Evolutionary conservation across 345 rosid species (phyloP), one percentile per base, ranked within the genome.

Genomic region (Microcos paniculata): DNA sequence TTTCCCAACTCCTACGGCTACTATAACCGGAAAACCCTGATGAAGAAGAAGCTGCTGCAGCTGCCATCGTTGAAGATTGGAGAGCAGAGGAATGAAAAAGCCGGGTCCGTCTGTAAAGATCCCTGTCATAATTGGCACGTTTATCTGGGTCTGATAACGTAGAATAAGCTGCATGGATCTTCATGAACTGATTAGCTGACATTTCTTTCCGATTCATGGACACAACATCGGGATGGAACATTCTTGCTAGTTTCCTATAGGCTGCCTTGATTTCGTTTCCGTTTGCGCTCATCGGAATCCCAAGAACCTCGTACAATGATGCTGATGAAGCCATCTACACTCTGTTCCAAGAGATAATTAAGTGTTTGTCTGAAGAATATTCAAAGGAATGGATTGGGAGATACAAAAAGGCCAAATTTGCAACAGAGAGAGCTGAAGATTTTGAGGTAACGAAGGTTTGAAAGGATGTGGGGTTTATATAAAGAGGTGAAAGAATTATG

Each of bases 191-290:
- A 14, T 31, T 18, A 0, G 90, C 84, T 0, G 90, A 87, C 31
- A 73, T 56, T 56, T 87, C 83, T 68, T 85, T 87, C 23, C 49
- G 84, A 28, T 65, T 80, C 31, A 81, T 9, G 0, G 87, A 76
- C 33, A 86, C 91, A 24, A 84, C 90, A 75, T 90, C 93, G 0
- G 93, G 95, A 58, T 90, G 93, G 68, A 82, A 81, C 4, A 68
- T 79, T 71, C 93, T 83, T 2, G 90, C 91, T 2, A 87, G 85
- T 68, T 61, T 88, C 57, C 91, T 51, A n/a, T 87, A 89, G 0
- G 96, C 96, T 23, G 86, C 82, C 72, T 85, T 87, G 69, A 89
- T 80, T 55, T 91, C 90, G 24, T 65, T 72, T 53, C 79, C 53
- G 43, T 70, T 78, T 4, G 96, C 89, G 31, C 78, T 70, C 62